Base-by-base conservation (phyloP, 2,329 filamentous ascomycete genomes). In the Dactylellina leptospora region DNA sequence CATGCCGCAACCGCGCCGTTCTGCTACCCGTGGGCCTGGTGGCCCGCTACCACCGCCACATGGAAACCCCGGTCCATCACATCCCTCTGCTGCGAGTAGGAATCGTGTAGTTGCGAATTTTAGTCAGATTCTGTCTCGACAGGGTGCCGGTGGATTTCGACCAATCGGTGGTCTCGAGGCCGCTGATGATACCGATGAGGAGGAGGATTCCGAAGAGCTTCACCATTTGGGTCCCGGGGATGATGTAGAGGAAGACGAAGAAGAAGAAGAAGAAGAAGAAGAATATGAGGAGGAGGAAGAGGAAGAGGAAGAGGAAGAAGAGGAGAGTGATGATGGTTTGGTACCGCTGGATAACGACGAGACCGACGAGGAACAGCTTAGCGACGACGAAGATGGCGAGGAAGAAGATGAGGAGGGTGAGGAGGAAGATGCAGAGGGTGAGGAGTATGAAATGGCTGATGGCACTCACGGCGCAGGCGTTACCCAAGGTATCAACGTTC, bases 61-160 rank as follows among this genome's bases (percentile, higher is more conserved):
- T 6, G 47, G 13, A 3, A 25, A 6, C 9, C 11, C 47, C 4
- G 51, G 20, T 18, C 9, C 58, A 28, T 5, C 59, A 2, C 4
- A n/a, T 33, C 2, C 30, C 20, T 47, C 51, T 16, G 25, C 56
- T 4, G 47, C 64, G 13, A 42, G 50, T 42, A 51, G 59, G 10
- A 64, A 63, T 20, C 68, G 68, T 20, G 59, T 72, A 25, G 68
- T 64, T 25, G 59, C 68, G 8, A 59, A 72, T 30, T 72, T 72
- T 53, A 63, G 54, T 22, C 50, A 63, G 22, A 72, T 72, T 33
- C 53, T 72, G 33, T 59, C 59, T 4, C 59, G 68, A 27, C 59
- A 58, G 22, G 68, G 68, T 11, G 59, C 68, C n/a, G 51, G 51
- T 16, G 68, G 68, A 10, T 72, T 72, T 25, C 53, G 68, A n/a